These are phyloP conservation scores for Alloteropsis semialata DNA, from an alignment of 176 grass and related monocot species.

Conservation along the genomic window DNA sequence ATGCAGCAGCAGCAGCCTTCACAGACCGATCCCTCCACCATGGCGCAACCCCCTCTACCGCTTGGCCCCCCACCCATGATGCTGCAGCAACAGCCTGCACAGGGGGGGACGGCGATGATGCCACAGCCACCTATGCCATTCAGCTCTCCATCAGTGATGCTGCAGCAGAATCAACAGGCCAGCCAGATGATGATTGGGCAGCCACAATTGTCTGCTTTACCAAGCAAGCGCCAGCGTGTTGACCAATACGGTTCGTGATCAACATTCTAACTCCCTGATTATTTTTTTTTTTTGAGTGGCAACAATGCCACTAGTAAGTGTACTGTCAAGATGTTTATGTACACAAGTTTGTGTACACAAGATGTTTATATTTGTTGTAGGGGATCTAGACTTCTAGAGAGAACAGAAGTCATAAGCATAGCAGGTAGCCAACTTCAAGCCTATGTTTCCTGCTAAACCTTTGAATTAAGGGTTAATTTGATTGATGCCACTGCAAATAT, in stretches of 20 bases:
- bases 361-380: not conserved
- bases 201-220: slow-evolving; percentile 14
- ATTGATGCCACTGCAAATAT: too few relatives aligned
- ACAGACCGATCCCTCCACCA: not conserved
- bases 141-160: not conserved
- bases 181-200: not conserved
- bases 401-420: not conserved
- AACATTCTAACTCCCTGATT: not conserved
- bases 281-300: not conserved
- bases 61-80: not conserved
- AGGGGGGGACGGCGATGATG: not conserved
- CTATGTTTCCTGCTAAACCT: not conserved
- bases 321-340: too few relatives aligned
- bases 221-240: slow-evolving; percentile 44
- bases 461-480: too few relatives aligned
- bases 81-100: slow-evolving; percentile 11
- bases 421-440: not conserved
- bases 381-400: not conserved
- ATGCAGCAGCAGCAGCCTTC: slow-evolving; percentile 6
- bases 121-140: not conserved
- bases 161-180: slow-evolving; percentile 1
- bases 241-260: slow-evolving; percentile 51
- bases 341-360: not conserved
- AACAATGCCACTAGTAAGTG: not conserved
- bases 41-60: not conserved